phyloP scores from a whole-genome alignment of 78 protist species.

The Emiliania huxleyi region DNA sequence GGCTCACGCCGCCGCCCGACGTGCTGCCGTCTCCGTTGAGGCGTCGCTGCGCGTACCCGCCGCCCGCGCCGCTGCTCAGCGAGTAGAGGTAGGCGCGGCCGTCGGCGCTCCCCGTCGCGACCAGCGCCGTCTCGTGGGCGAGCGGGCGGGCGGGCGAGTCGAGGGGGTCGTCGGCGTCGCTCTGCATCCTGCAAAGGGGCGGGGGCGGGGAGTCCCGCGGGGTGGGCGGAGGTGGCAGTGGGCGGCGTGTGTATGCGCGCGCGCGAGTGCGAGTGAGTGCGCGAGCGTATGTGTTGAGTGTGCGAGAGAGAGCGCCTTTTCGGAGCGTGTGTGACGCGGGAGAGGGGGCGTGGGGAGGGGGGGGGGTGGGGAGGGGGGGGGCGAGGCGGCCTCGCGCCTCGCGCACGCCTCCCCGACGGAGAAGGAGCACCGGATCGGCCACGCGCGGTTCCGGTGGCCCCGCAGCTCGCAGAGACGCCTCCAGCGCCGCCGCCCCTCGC shows the following conservation, averaged over 20 bases:
- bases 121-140: constrained; percentile 48
- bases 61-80: constrained; percentile 12
- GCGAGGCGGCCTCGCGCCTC: background rate
- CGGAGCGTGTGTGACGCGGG: no score
- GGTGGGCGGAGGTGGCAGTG: no score
- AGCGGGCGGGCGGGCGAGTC: constrained; percentile 49
- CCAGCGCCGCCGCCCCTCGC: background rate
- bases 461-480: background rate
- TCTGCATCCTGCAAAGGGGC: no score
- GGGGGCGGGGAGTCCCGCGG: no score
- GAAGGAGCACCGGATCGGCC: constrained; percentile 68
- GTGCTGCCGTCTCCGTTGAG: no score
- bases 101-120: constrained; percentile 77
- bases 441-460: constrained; percentile 62
- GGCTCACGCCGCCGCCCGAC: background rate
- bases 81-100: constrained; percentile 56
- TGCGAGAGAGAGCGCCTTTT: no score
- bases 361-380: no score
- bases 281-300: no score
- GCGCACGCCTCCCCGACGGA: constrained; percentile 49
- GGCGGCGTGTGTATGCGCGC: no score
- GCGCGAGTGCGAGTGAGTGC: no score
- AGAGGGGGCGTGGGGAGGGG: no score
- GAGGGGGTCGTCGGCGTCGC: constrained; percentile 83
- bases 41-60: background rate